Base-by-base conservation (phyloP, 2,329 filamentous ascomycete species). In the Torrubiella hemipterigena region DNA sequence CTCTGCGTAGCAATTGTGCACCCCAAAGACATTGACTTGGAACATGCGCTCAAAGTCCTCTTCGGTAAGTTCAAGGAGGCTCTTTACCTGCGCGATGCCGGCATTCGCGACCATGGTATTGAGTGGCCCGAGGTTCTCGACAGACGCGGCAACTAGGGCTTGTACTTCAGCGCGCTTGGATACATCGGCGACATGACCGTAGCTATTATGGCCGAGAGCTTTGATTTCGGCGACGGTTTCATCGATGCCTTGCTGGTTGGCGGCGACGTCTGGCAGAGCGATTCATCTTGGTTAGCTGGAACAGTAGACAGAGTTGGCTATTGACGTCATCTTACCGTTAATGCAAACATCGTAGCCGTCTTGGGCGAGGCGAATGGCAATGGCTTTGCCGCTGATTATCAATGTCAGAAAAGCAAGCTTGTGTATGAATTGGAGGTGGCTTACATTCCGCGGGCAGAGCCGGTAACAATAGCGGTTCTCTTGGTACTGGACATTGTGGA, bases 321-420 rank as follows among this genome's bases (percentile, higher is more conserved):
- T n/a, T n/a, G n/a, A n/a, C n/a, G n/a, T n/a, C n/a, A 24, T 6
- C 22, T 6, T 14, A 24, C 22, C 22, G 10, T 24, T 24, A 39
- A 81, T 57, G 44, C 72, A 77, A 30, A 82, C 58, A 40, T 73
- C 62, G 52, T 80, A 81, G 32, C 76, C 76, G 38, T 81, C 77
- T 15, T 60, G 53, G 6, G 75, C 75, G 12, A 81, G 61, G 3
- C 76, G 70, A 7, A 77, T 53, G 13, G 74, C 76, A 32, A 78
- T 75, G 14, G 71, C 64, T 42, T 69, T 71, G 28, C 74, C 74
- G 39, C 73, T 75, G 14, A 24, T 24, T 5, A 6, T 24, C 10
- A 24, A 14, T 24, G 6, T 11, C 14, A 24, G 6, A 12, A 6
- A 12, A 6, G 6, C 6, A 12, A n/a, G 12, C 12, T 6, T 12